These are phyloP conservation scores for Ramichloridium luteum DNA, from an alignment of 2,329 filamentous ascomycete species.

Conservation along the genomic window DNA sequence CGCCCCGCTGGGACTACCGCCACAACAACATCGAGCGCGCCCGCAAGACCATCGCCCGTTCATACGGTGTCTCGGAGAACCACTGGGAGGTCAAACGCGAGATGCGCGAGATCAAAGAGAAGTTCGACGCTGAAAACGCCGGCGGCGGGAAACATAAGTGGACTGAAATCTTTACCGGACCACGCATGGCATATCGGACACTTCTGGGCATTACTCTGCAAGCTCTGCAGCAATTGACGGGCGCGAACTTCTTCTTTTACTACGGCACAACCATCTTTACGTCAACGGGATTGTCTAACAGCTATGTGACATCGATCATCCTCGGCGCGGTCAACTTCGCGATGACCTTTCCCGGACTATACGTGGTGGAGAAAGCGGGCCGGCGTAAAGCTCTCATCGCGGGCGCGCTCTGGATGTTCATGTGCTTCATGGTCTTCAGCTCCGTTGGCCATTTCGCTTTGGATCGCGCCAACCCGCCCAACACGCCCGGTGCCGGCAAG, in stretches of 20 bases:
- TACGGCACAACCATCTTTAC: slow-evolving; percentile 37
- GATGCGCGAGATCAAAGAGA: slow-evolving; percentile 43
- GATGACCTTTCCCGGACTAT: slow-evolving; percentile 35
- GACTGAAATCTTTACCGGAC: slow-evolving; percentile 54
- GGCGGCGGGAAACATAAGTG: slow-evolving; percentile 41
- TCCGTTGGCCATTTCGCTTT: slow-evolving; percentile 36
- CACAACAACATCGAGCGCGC: slow-evolving; percentile 41
- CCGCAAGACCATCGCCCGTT: slow-evolving; percentile 38
- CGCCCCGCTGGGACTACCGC: slow-evolving; percentile 47
- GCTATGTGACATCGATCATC: slow-evolving; percentile 37
- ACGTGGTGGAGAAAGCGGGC: slow-evolving; percentile 36
- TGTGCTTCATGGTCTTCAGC: slow-evolving; percentile 46
- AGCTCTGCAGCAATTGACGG: slow-evolving; percentile 55
- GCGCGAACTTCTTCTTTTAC: slow-evolving; percentile 55
- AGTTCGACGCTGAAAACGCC: slow-evolving; percentile 41
- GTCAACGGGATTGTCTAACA: slow-evolving; percentile 25
- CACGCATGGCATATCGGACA: slow-evolving; percentile 55
- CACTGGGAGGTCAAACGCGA: slow-evolving; percentile 43
- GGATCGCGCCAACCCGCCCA: slow-evolving; percentile 21
- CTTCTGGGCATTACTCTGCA: slow-evolving; percentile 51
- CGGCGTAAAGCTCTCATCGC: slow-evolving; percentile 34
- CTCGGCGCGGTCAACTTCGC: slow-evolving; percentile 38
- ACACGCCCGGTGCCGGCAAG: slow-evolving; percentile 38
- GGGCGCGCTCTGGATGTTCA: slow-evolving; percentile 38
- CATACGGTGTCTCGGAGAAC: slow-evolving; percentile 44